A percentile compares a stretch with the other conserved stretches of the same genome.
These are phyloP conservation scores for Penicillium egyptiacum DNA, from an alignment of 495 filamentous ascomycete species.

Conservation along the genomic window DNA sequence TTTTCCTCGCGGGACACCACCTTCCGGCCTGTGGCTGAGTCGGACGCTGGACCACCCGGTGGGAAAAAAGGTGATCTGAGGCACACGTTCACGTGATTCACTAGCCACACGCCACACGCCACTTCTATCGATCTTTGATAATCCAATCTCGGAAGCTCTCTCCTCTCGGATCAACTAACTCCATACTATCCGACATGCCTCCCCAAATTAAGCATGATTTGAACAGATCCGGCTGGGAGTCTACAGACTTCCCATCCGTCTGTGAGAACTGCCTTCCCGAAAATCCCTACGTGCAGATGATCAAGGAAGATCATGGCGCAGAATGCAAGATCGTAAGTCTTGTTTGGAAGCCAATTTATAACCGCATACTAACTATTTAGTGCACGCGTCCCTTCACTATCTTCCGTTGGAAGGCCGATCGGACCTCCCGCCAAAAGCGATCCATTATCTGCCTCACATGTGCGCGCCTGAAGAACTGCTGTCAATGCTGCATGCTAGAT, in stretches of 20 bases:
- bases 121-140: constrained; percentile 16
- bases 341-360: background rate
- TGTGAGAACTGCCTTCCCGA: constrained; percentile 85
- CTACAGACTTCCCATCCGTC: constrained; percentile 70
- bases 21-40: constrained; percentile 26
- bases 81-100: constrained; percentile 4
- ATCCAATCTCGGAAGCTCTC: constrained; percentile 13
- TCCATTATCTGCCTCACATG: constrained; percentile 95
- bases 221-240: constrained; percentile 94
- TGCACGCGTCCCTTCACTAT: constrained; percentile 96
- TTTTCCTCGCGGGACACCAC: constrained; percentile 10
- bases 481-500: constrained; percentile 98
- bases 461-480: constrained; percentile 93
- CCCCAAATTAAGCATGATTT: constrained; percentile 92
- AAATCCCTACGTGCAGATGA: constrained; percentile 97
- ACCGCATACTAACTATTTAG: constrained; percentile 26
- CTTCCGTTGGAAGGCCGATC: constrained; percentile 91
- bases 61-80: background rate
- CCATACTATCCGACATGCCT: constrained; percentile 31
- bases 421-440: constrained; percentile 80
- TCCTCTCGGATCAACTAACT: constrained; percentile 1
- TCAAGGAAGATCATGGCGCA: constrained; percentile 90
- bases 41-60: constrained; percentile 20
- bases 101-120: constrained; percentile 20
- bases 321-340: constrained; percentile 56